Evolutionary conservation across 768 basidiomycete species (phyloP).

Genomic region (Agaricus bisporus): DNA sequence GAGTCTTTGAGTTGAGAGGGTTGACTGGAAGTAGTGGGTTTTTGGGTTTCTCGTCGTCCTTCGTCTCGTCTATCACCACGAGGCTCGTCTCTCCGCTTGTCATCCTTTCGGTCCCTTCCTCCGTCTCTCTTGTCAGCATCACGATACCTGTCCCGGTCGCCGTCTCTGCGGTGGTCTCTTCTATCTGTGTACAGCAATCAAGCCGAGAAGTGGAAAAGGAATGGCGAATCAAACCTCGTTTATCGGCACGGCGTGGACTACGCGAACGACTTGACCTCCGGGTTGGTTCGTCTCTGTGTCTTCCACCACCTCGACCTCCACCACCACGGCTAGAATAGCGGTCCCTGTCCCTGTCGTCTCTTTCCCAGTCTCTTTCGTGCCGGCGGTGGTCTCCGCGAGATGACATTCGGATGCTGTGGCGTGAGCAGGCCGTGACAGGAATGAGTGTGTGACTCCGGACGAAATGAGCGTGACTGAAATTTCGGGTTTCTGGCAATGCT

Average conservation of each 20-base stretch:
- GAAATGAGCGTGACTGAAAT: slow-evolving; percentile 1
- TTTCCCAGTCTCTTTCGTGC: slow-evolving; percentile 63
- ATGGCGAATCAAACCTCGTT: neutral
- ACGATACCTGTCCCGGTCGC: slow-evolving; percentile 29
- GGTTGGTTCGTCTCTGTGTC: slow-evolving; percentile 34
- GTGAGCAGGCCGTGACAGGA: slow-evolving; percentile 1
- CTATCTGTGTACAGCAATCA: slow-evolving; percentile 2
- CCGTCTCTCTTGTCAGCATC: slow-evolving; percentile 28
- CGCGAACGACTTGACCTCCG: slow-evolving; percentile 45
- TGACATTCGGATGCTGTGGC: slow-evolving; percentile 36
- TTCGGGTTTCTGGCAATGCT: neutral
- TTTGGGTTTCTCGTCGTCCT: slow-evolving; percentile 24
- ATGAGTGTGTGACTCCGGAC: neutral
- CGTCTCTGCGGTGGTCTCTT: slow-evolving; percentile 7
- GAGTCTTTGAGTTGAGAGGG: slow-evolving; percentile 28
- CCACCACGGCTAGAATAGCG: slow-evolving; percentile 29
- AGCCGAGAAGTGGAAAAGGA: neutral
- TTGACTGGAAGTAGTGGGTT: slow-evolving; percentile 30
- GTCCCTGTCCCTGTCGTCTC: slow-evolving; percentile 42
- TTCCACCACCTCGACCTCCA: slow-evolving; percentile 22
- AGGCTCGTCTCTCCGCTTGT: slow-evolving; percentile 28
- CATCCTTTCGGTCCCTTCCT: slow-evolving; percentile 23
- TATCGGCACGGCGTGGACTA: slow-evolving; percentile 34
- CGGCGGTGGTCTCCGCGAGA: slow-evolving; percentile 48
- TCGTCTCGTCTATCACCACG: slow-evolving; percentile 27